A percentile compares a stretch with the other conserved stretches of the same genome.
phyloP scores from a whole-genome alignment of 2,329 filamentous ascomycete species.

The Dothideomycetes sp. region DNA sequence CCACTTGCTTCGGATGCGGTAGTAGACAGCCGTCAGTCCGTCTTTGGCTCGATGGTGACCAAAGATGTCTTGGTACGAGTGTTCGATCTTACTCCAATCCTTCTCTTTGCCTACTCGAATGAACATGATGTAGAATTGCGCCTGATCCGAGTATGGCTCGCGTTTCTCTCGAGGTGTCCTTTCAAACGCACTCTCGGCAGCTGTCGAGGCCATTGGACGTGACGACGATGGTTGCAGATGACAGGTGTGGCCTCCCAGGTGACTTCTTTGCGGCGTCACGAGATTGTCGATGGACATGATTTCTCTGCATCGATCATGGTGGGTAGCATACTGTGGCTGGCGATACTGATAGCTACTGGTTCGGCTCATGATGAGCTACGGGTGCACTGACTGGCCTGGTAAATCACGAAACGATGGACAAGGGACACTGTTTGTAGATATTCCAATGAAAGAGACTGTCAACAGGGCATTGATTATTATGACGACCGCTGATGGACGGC shows the following conservation, averaged over 20 bases:
- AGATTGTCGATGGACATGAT: slow-evolving; percentile 13
- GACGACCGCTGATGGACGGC: too few species aligned
- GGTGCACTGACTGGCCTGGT: too few species aligned
- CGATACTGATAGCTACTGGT: slow-evolving; percentile 5
- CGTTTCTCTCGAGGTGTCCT: slow-evolving; percentile 11
- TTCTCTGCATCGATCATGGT: slow-evolving; percentile 8
- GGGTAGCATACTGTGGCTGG: slow-evolving; percentile 4
- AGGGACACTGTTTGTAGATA: too few species aligned
- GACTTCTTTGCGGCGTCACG: slow-evolving; percentile 4
- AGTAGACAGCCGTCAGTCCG: slow-evolving; percentile 27
- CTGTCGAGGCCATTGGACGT: not conserved
- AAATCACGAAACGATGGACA: too few species aligned
- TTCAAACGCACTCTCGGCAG: slow-evolving; percentile 6
- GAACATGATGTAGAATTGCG: slow-evolving; percentile 27
- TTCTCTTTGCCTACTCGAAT: slow-evolving; percentile 16
- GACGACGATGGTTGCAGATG: slow-evolving; percentile 1
- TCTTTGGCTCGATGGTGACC: slow-evolving; percentile 21
- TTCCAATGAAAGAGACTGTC: too few species aligned
- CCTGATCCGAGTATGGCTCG: slow-evolving; percentile 25
- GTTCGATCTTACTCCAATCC: slow-evolving; percentile 17
- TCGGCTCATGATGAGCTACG: not conserved
- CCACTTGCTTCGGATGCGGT: slow-evolving; percentile 26
- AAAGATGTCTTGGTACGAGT: slow-evolving; percentile 16
- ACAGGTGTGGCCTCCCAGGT: slow-evolving; percentile 1
- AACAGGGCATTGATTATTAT: too few species aligned